Evolutionary conservation across 805 yeast genomes (phyloP), one percentile per base, ranked within the genome.

Genomic region (Zygotorulaspora chibaensis): DNA sequence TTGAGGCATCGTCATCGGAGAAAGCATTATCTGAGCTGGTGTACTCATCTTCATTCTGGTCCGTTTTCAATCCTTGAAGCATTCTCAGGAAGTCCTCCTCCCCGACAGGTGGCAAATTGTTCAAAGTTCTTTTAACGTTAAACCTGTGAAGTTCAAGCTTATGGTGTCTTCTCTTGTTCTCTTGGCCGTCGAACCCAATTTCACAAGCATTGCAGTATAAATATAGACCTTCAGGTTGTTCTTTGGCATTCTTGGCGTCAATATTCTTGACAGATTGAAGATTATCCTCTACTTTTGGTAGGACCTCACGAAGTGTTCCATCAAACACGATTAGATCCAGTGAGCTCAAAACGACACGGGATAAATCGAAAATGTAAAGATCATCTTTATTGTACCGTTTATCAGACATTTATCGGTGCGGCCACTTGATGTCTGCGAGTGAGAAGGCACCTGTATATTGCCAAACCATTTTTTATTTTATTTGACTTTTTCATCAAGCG

Each of bases 81-180:
- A 79, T 53, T 10, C 68, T 64, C 29, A 81, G 86, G 55, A 84
- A 85, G 57, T 82, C 80, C 2, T 65, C 74, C 51, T 77, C 85
- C 2, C 74, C 65, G 13, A 84, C 59, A 0, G 77, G 68, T 0
- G 69, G 61, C 38, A 77, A 65, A 0, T 75, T 74, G 31, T 65
- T 65, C 25, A 76, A 54, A 8, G 68, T 59, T 44, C 90, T 69
- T 59, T 81, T 82, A 43, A 77, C 51, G 58, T 87, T 87, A 56
- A 73, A 71, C 31, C 78, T 70, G 56, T 83, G 81, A 17, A 73
- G 69, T 54, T 81, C 87, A 0, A 81, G 69, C 54, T 77, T 79
- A 63, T 73, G 81, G 55, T 81, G 85, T 2, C 57, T 62, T 46
- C 71, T 68, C 29, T 63, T 53, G 6, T 36, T 35, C 4, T 45